phyloP scores from a whole-genome alignment of 352 stramenopile species.

The Phytopythium litorale region DNA sequence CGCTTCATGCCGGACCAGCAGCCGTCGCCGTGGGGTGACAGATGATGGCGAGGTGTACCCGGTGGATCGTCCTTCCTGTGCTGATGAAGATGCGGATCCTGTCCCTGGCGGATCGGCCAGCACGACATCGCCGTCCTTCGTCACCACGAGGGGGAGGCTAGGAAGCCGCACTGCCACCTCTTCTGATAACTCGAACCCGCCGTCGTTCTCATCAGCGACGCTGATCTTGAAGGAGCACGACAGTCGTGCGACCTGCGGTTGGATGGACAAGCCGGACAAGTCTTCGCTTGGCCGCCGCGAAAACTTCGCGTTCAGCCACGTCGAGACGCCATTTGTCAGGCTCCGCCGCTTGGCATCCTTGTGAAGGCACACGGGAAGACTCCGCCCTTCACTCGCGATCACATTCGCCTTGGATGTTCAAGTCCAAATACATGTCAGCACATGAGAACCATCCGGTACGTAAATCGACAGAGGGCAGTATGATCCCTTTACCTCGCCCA shows the following conservation, averaged over 20 bases:
- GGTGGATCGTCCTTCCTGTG: slow-evolving; percentile 7
- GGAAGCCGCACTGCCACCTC: slow-evolving; percentile 39
- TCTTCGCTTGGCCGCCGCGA: slow-evolving; percentile 37
- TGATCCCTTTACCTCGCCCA: neutral
- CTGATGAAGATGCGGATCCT: slow-evolving; percentile 10
- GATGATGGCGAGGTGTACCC: slow-evolving; percentile 46
- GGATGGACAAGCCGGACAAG: slow-evolving; percentile 13
- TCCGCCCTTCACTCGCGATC: slow-evolving; percentile 18
- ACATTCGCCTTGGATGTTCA: neutral
- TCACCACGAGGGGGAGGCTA: slow-evolving; percentile 31
- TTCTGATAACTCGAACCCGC: slow-evolving; percentile 45
- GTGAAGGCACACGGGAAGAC: slow-evolving; percentile 40
- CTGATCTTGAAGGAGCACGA: slow-evolving; percentile 45
- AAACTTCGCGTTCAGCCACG: slow-evolving; percentile 51
- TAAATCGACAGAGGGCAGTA: neutral
- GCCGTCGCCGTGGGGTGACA: slow-evolving; percentile 38
- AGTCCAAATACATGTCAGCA: neutral
- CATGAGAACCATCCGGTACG: neutral
- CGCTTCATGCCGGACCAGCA: slow-evolving; percentile 48
- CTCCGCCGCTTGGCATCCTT: slow-evolving; percentile 43
- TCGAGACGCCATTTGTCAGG: slow-evolving; percentile 41
- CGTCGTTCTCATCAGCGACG: slow-evolving; percentile 13
- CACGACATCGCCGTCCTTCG: slow-evolving; percentile 20
- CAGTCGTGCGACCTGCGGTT: slow-evolving; percentile 30
- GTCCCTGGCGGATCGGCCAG: slow-evolving; percentile 13